Evolutionary conservation across 371 early-diverging fungal species (phyloP).

Genomic region (Ordospora pajunii): DNA sequence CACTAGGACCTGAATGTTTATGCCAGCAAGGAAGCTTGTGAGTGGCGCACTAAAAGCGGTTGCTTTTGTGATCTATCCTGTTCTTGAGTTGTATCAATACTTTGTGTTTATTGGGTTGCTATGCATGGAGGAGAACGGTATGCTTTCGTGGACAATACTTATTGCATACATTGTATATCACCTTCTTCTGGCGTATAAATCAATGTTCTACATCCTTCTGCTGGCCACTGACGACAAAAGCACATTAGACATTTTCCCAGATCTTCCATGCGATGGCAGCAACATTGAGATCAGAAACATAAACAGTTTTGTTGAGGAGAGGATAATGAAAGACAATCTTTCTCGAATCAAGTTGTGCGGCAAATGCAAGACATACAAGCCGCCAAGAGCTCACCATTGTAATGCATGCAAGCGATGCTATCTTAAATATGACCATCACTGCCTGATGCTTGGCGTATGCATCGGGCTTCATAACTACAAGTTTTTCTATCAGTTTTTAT

Average conservation of each 20-base stretch:
- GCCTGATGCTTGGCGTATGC: constrained; percentile 53
- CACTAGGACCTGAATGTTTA: too few relatives aligned
- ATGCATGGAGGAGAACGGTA: constrained; percentile 35
- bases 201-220: constrained; percentile 51
- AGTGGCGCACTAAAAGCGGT: not conserved
- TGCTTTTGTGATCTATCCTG: constrained; percentile 32
- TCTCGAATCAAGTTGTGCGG: constrained; percentile 49
- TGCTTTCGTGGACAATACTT: constrained; percentile 22
- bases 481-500: constrained; percentile 59
- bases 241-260: constrained; percentile 52
- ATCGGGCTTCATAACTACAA: constrained; percentile 62
- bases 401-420: constrained; percentile 59
- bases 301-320: constrained; percentile 57
- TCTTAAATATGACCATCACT: constrained; percentile 62
- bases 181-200: constrained; percentile 32
- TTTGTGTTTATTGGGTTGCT: constrained; percentile 54
- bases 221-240: constrained; percentile 42
- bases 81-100: constrained; percentile 49
- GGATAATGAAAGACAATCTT: constrained; percentile 34
- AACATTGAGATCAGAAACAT: constrained; percentile 20
- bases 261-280: not conserved
- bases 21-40: not conserved
- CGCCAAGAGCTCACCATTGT: constrained; percentile 62
- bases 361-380: constrained; percentile 62
- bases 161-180: constrained; percentile 48